Conservation (phyloP, 441 rosid species). For the Metrosideros polymorpha region DNA sequence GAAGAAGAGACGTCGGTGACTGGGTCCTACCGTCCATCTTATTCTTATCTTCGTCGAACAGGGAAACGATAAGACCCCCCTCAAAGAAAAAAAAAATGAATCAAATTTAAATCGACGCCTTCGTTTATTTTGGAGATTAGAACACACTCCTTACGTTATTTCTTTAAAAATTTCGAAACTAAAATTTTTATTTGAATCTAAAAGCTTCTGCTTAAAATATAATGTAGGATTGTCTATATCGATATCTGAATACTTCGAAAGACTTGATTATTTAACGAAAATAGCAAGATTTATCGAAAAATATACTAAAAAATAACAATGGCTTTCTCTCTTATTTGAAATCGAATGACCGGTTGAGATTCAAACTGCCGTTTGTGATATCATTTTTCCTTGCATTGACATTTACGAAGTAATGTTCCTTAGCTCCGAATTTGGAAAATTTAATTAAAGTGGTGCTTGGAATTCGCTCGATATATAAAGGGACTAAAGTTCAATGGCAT, state of each 20-base stretch:
- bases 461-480: neutral
- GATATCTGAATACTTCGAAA: neutral
- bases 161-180: neutral
- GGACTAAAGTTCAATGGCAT: neutral
- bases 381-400: too few relatives aligned
- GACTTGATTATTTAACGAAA: neutral
- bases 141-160: neutral
- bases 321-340: too few relatives aligned
- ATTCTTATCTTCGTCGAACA: neutral
- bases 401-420: neutral
- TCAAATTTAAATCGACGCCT: neutral
- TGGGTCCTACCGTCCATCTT: neutral
- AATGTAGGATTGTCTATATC: neutral
- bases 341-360: too few relatives aligned
- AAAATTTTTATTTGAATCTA: neutral
- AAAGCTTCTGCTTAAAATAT: neutral
- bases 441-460: neutral
- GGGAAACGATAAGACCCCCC: neutral
- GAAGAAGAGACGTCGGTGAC: neutral
- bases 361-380: too few relatives aligned
- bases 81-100: neutral
- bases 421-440: neutral
- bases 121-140: neutral
- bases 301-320: too few relatives aligned
- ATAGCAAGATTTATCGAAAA: neutral